Conservation (phyloP, 148 eudicot species). For the Vaccinium corymbosum region DNA sequence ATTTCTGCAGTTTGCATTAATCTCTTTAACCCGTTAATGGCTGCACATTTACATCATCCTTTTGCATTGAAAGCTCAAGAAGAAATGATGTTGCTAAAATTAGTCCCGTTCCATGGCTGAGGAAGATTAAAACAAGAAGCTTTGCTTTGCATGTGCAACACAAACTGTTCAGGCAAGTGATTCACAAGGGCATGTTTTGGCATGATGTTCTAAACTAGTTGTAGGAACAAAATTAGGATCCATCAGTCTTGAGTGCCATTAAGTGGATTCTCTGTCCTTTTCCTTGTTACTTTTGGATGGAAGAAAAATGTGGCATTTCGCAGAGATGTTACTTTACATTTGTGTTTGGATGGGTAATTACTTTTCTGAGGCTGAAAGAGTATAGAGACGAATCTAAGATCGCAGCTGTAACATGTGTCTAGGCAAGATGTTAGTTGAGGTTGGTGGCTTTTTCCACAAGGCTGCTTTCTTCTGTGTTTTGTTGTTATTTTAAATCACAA, state of each 20-base stretch:
- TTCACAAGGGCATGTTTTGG: neutral
- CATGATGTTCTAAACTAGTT: neutral
- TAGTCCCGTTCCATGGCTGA: neutral
- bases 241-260: neutral
- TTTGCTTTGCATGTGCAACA: neutral
- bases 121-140: neutral
- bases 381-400: neutral
- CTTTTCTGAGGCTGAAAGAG: neutral
- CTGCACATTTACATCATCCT: neutral
- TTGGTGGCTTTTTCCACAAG: neutral
- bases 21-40: neutral
- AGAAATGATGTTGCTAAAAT: neutral
- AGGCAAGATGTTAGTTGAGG: neutral
- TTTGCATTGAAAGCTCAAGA: neutral
- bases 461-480: neutral
- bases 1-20: neutral
- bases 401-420: neutral
- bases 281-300: conserved; percentile 1
- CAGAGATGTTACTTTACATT: neutral
- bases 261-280: neutral
- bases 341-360: conserved; percentile 1
- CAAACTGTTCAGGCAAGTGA: neutral
- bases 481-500: neutral
- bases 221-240: neutral
- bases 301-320: neutral